Conservation (phyloP, 345 rosid genomes). For the Salix brachista region DNA sequence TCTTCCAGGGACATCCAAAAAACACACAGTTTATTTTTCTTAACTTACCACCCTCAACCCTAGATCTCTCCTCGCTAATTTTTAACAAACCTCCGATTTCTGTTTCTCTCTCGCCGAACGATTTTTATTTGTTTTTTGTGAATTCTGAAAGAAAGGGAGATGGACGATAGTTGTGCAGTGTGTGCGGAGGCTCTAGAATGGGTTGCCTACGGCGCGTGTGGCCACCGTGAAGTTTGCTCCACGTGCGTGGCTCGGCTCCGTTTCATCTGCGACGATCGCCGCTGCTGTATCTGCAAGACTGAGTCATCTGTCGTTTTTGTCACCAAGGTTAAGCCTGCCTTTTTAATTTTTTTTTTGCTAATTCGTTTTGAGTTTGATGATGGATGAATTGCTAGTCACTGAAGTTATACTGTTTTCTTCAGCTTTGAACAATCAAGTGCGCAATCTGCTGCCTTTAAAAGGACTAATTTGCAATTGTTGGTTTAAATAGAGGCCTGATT, state of each 20-base stretch:
- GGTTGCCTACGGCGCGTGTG: conserved; percentile 90
- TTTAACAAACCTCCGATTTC: neutral
- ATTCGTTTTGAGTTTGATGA: neutral
- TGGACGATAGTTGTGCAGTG: conserved; percentile 93
- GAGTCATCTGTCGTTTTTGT: conserved; percentile 54
- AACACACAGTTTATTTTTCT: no score
- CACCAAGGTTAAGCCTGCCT: conserved; percentile 68
- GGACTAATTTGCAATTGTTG: neutral
- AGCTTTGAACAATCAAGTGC: neutral
- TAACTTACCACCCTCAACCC: neutral
- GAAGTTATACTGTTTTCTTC: neutral
- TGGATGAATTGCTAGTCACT: neutral
- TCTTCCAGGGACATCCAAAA: neutral
- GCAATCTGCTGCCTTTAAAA: neutral
- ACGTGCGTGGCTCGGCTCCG: conserved; percentile 93
- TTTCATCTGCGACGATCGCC: conserved; percentile 75
- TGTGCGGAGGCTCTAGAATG: conserved; percentile 87
- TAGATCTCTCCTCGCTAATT: neutral
- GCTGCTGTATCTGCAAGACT: conserved; percentile 90
- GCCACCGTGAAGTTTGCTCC: conserved; percentile 84
- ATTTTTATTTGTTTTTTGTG: neutral
- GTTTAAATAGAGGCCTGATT: neutral
- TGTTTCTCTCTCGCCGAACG: neutral
- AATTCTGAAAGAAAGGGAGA: conserved; percentile 11
- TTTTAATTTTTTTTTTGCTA: neutral